Base-by-base conservation (phyloP, 1,284 basidiomycete genomes). In the Fomitopsis betulina region DNA sequence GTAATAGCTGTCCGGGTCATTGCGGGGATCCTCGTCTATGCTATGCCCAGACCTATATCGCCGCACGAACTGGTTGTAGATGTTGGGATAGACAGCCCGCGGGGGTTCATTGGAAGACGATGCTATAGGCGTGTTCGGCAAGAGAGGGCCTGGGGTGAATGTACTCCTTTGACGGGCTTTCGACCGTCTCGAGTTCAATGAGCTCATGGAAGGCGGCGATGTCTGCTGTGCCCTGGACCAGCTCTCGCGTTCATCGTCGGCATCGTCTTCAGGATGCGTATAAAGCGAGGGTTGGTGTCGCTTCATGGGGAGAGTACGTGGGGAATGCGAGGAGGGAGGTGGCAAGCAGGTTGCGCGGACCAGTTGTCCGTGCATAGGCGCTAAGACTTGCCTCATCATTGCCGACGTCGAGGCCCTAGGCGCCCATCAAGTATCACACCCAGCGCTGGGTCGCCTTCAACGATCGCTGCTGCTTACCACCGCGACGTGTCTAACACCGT, bases 61-160 rank as follows among this genome's bases (percentile, higher is more conserved):
- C 62, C 81, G 82, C 43, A 91, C 82, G 69, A 91, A 91, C 67
- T 90, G 87, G 30, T 86, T 84, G 72, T 91, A 91, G 32, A 89
- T 79, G 67, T 88, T 84, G 15, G 85, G 77, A 68, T 86, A 84
- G 62, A 80, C 81, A 35, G 76, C 73, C 54, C 70, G 65, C 32
- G 67, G 55, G n/a, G 65, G 61, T 38, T 61, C 63, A 12, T 60
- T 58, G 0, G 64, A 49, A 17, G 74, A 62, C 19, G 72, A 66
- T 47, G 75, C 71, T 25, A 42, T 25, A 13, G 40, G 32, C 53
- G 72, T 63, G n/a, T 57, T 58, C 52, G 70, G 69, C 7, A 67
- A 66, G 51, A 65, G 64, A 43, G 68, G 64, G 61, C 43, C 68
- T 23, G 70, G 65, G 42, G 70, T 70, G 55, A 76, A 73, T 30